Evolutionary conservation across 805 yeast species (phyloP).

Genomic region (Debaryomyces castellii): DNA sequence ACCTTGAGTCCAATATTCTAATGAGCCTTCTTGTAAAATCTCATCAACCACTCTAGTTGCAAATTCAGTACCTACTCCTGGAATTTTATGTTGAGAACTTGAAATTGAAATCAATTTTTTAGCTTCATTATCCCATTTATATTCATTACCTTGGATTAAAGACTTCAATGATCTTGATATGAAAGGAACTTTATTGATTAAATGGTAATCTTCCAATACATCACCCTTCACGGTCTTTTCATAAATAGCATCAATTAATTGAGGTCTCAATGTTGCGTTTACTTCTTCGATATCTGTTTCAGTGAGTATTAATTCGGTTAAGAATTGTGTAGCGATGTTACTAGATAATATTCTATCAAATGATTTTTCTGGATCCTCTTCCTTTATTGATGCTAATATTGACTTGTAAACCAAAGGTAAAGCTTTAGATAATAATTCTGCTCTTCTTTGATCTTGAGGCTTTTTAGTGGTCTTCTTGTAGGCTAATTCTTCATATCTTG

Average conservation of each 20-base stretch:
- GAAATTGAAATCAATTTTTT: constrained; percentile 47
- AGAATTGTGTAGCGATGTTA: constrained; percentile 80
- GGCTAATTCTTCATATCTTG: constrained; percentile 57
- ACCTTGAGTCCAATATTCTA: constrained; percentile 63
- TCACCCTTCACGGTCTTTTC: constrained; percentile 63
- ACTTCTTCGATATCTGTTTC: constrained; percentile 35
- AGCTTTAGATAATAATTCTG: constrained; percentile 64
- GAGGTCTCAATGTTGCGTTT: constrained; percentile 39
- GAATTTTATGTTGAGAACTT: constrained; percentile 32
- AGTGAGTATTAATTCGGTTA: constrained; percentile 66
- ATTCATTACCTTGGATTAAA: constrained; percentile 81
- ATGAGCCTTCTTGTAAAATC: constrained; percentile 45
- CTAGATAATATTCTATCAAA: constrained; percentile 53
- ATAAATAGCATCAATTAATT: constrained; percentile 55
- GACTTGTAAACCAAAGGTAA: constrained; percentile 63
- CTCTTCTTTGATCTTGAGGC: constrained; percentile 72
- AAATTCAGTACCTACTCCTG: constrained; percentile 57
- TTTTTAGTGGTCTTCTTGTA: constrained; percentile 75
- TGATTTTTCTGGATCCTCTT: constrained; percentile 40
- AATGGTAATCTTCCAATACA: constrained; percentile 62
- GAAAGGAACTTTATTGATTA: constrained; percentile 65
- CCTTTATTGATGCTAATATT: constrained; percentile 31
- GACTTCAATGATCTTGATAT: constrained; percentile 72
- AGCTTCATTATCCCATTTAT: constrained; percentile 55
- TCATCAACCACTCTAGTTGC: constrained; percentile 55